Evolutionary conservation across 495 filamentous ascomycete species (phyloP).

Genomic region (Penicillium fimorum): DNA sequence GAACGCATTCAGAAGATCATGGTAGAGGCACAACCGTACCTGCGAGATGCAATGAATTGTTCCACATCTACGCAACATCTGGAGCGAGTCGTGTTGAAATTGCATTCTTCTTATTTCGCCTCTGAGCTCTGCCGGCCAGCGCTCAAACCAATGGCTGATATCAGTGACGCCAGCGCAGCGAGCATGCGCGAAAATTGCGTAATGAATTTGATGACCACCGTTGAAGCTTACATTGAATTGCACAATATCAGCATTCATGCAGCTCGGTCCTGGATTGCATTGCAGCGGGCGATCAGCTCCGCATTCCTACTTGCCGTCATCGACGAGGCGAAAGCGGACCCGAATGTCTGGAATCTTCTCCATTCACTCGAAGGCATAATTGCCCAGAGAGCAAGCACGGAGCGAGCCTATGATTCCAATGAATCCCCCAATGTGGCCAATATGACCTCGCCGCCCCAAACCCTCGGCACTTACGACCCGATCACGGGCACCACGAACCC

Average conservation of each 20-base stretch:
- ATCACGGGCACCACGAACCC: conserved; percentile 34
- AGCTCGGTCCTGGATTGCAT: conserved; percentile 47
- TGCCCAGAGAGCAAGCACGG: conserved; percentile 40
- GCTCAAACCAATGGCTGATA: conserved; percentile 41
- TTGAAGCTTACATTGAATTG: conserved; percentile 49
- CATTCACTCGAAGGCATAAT: conserved; percentile 45
- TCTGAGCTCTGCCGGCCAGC: conserved; percentile 61
- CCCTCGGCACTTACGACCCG: conserved; percentile 28
- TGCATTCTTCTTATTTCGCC: conserved; percentile 58
- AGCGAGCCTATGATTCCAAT: conserved; percentile 30
- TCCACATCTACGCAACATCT: conserved; percentile 49
- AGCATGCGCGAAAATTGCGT: conserved; percentile 48
- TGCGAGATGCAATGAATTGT: conserved; percentile 52
- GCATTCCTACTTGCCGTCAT: conserved; percentile 48
- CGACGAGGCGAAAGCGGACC: conserved; percentile 42
- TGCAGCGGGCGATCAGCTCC: conserved; percentile 49
- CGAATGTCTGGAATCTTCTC: conserved; percentile 41
- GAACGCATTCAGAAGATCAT: conserved; percentile 52
- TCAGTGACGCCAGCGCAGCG: conserved; percentile 36
- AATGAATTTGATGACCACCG: conserved; percentile 40
- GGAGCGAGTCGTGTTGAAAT: conserved; percentile 54
- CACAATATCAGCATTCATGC: conserved; percentile 44
- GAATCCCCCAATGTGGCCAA: conserved; percentile 14
- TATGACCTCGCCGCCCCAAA: conserved; percentile 25
- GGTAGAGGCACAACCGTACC: conserved; percentile 49